phyloP scores from a whole-genome alignment of 2,329 filamentous ascomycete species.

The Claviceps maximensis region DNA sequence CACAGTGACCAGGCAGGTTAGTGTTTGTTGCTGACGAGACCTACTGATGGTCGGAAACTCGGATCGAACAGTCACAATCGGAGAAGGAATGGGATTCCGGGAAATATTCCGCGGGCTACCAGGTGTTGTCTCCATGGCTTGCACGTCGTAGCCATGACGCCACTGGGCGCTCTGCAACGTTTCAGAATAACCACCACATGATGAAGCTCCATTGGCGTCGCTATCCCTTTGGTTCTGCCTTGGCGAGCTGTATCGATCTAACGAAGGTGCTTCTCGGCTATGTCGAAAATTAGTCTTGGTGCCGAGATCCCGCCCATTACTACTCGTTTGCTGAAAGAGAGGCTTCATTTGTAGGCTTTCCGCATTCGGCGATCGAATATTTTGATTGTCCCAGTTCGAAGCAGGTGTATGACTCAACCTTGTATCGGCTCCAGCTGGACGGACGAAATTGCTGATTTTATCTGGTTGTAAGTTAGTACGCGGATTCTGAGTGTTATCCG shows the following conservation, averaged over 20 bases:
- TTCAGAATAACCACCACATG: conserved; percentile 69
- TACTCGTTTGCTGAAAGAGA: conserved; percentile 19
- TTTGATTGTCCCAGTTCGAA: conserved; percentile 57
- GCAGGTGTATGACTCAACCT: conserved; percentile 39
- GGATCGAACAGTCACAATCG: conserved; percentile 85
- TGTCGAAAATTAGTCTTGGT: conserved; percentile 32
- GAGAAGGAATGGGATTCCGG: conserved; percentile 80
- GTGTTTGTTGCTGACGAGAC: conserved; percentile 83
- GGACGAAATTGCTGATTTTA: conserved; percentile 88
- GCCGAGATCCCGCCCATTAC: conserved; percentile 17
- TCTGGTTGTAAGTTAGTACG: conserved; percentile 40
- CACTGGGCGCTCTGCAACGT: conserved; percentile 57
- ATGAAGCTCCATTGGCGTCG: conserved; percentile 57
- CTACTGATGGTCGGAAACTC: conserved; percentile 91
- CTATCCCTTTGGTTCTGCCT: conserved; percentile 68
- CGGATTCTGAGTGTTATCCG: conserved; percentile 10
- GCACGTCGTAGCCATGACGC: conserved; percentile 87
- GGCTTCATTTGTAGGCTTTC: conserved; percentile 25
- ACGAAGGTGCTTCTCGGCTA: conserved; percentile 31
- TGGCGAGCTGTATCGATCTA: conserved; percentile 32
- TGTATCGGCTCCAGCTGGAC: conserved; percentile 57
- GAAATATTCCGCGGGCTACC: conserved; percentile 57
- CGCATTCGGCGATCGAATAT: conserved; percentile 40
- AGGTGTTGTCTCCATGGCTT: conserved; percentile 84
- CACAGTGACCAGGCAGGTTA: conserved; percentile 87